Conservation (phyloP, 2,329 filamentous ascomycete genomes). For the Fusarium tuaranense region DNA sequence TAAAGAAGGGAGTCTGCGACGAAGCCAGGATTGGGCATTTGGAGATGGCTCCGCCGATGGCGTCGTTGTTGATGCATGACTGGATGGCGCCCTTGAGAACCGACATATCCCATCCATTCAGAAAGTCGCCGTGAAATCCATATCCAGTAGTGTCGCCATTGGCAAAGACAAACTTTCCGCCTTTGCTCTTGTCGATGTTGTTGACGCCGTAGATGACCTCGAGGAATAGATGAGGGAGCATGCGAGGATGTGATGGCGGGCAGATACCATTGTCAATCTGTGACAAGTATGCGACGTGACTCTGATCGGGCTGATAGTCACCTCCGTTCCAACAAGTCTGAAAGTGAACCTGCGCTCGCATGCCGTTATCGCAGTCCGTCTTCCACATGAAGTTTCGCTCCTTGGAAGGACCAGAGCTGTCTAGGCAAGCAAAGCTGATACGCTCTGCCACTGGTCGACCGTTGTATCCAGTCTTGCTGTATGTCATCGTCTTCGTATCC, state of each 20-base stretch:
- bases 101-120: constrained; percentile 34
- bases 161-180: constrained; percentile 39
- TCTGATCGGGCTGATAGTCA: constrained; percentile 37
- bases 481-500: constrained; percentile 36
- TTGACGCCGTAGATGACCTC: constrained; percentile 41
- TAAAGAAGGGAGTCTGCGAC: constrained; percentile 36
- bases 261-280: constrained; percentile 40
- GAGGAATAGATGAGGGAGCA: constrained; percentile 38
- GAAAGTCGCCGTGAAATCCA: constrained; percentile 39
- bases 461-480: constrained; percentile 13
- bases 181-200: constrained; percentile 37
- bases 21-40: constrained; percentile 31
- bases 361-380: constrained; percentile 38
- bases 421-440: constrained; percentile 40
- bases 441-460: constrained; percentile 35
- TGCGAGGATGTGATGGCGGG: constrained; percentile 36
- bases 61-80: constrained; percentile 38
- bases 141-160: constrained; percentile 41
- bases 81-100: constrained; percentile 34
- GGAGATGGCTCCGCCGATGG: constrained; percentile 19
- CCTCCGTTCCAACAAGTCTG: constrained; percentile 41
- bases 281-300: constrained; percentile 40
- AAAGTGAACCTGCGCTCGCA: constrained; percentile 42
- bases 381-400: constrained; percentile 39
- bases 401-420: constrained; percentile 34